Base-by-base conservation (phyloP, 306 rosid genomes). In the Delonix regia region DNA sequence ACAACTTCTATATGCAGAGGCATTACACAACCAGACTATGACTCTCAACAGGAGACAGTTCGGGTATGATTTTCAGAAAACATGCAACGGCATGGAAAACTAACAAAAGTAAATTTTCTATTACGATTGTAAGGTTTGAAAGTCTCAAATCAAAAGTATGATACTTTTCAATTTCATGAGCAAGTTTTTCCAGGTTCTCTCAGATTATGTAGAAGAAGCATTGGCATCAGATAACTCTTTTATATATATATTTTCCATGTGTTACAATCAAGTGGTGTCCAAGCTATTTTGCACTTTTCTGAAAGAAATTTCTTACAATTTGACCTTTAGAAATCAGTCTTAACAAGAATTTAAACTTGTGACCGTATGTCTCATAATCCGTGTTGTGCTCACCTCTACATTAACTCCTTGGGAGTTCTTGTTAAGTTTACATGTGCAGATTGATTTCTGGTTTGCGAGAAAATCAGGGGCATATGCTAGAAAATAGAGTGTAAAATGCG, bases 401-500 rank as follows among this genome's bases (percentile, higher is more conserved):
- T 8, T 12, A 8, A 22, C 18, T 24, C 63, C 63, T 24, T 56
- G 11, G 63, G 63, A 10, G 6, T 21, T 55, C 30, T 55, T 55
- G 61, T 24, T 12, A 28, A 47, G 6, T 69, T 25, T 7, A 18
- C 70, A 64, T 48, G 74, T 15, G 38, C 56, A 45, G 56, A 24
- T 15, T 24, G 38, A 69, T 8, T 25, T 45, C 19, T 27, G 72
- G 67, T 33, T 55, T 3, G 66, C 44, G 75, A 34, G 78, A 81
- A 77, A 81, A 62, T 51, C 38, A 9, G 69, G 34, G 53, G 61
- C 19, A 71, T 28, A 44, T 13, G 68, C 60, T 28, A 41, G 69
- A 38, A 77, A 72, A 73, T 47, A 8, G 71, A 56, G 73, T 75
- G 79, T 39, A 28, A 19, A 69, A 33, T 68, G 70, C n/a, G 67